Conservation (phyloP, 441 rosid genomes). For the Syzygium syzygioides region DNA sequence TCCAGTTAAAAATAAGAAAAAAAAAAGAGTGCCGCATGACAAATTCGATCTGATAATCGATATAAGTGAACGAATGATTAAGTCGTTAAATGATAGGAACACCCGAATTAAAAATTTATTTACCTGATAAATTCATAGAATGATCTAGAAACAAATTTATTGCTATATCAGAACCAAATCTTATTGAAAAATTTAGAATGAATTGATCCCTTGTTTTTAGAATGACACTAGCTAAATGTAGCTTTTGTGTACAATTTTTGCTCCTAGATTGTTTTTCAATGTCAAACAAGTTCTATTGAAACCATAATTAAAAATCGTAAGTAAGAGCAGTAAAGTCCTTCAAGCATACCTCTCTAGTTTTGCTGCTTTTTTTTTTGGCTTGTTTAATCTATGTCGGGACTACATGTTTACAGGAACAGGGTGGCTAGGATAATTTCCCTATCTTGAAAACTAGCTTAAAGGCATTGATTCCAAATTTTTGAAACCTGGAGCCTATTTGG, state of each 20-base stretch:
- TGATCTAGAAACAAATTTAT: neutral
- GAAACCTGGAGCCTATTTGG: rapidly evolving
- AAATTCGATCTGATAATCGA: neutral
- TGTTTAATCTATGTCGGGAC: neutral
- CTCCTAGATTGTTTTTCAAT: neutral
- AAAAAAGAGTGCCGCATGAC: rapidly evolving
- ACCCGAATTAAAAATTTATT: neutral
- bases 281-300: neutral
- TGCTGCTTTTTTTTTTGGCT: neutral
- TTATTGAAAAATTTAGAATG: neutral
- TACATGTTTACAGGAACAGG: neutral
- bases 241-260: neutral
- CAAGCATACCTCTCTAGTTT: neutral
- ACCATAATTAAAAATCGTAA: neutral
- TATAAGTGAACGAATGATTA: neutral
- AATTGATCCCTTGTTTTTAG: rapidly evolving
- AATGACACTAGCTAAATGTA: neutral
- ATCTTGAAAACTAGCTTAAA: neutral
- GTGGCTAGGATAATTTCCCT: neutral
- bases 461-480: neutral
- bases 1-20: rapidly evolving
- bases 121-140: neutral
- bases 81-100: neutral
- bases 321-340: neutral
- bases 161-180: neutral